Evolutionary conservation across 768 basidiomycete genomes (phyloP), one percentile per base, ranked within the genome.

Genomic region (Daedalea quercina): DNA sequence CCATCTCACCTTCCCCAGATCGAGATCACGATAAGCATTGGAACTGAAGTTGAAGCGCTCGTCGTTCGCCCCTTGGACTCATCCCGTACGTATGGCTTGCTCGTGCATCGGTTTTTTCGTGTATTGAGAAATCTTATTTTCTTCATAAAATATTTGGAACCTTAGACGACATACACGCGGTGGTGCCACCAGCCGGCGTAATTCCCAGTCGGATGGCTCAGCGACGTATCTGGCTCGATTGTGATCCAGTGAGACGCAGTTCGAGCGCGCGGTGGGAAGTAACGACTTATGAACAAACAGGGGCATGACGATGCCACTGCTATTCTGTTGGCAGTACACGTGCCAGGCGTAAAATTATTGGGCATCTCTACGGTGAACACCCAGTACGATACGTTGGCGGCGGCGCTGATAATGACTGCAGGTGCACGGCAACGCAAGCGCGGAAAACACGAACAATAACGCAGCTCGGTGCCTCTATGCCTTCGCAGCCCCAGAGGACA

Each of bases 261-360:
- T 4, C 11, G 28, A 31, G 6, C 4, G 4, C 4, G 28, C 4
- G 4, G 28, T 6, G 4, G 28, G 6, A 31, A 6, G 4, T 11
- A 31, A 4, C 11, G 6, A 31, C 28, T 11, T 6, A 11, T 6
- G 28, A 4, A 11, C 11, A 31, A 1, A 25, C 15, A 90, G 88
- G 91, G 92, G 13, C 92, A 94, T 61, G 92, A 95, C 61, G 92
- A 94, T 70, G 93, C 88, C 3, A 83, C 82, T 11, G 90, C 90
- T 2, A 83, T 94, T 47, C 71, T 94, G 63, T 70, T 94, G 9
- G 90, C 89, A 3, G 63, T 87, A 3, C 80, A 90, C 57, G 75
- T 76, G 12, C 74, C 78, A 1, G 76, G 83, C 54, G 76, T 93
- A 52, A 67, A 76, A 34, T 78, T 95, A 19, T 68, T 92, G 6